Evolutionary conservation across 768 basidiomycete species (phyloP).

Genomic region (Leccinellum rugosiceps): DNA sequence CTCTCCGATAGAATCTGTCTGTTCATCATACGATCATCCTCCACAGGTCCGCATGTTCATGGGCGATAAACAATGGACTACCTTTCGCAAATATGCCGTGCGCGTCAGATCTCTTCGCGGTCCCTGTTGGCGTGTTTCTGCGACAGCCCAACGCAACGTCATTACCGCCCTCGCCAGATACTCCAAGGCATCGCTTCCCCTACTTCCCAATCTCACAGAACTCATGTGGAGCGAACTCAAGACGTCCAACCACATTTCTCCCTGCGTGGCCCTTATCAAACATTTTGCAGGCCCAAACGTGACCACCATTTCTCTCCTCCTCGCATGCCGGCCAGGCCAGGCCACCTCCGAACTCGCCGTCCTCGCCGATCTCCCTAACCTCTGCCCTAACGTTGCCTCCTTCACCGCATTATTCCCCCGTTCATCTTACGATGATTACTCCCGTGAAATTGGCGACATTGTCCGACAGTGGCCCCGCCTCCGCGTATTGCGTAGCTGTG

Average conservation of each 20-base stretch:
- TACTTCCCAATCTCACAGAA: conserved; percentile 26
- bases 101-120: conserved; percentile 24
- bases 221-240: conserved; percentile 26
- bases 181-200: conserved; percentile 11
- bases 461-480: conserved; percentile 20
- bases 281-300: conserved; percentile 23
- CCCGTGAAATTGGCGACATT: conserved; percentile 23
- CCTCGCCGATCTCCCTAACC: conserved; percentile 16
- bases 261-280: conserved; percentile 23
- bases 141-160: conserved; percentile 15
- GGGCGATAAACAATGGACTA: conserved; percentile 27
- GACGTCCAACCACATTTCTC: conserved; percentile 21
- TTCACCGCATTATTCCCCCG: conserved; percentile 27
- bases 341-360: conserved; percentile 19
- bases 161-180: conserved; percentile 15
- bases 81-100: conserved; percentile 23
- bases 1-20: not conserved
- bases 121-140: conserved; percentile 19
- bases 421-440: conserved; percentile 27
- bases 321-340: conserved; percentile 26
- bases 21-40: not conserved
- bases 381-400: conserved; percentile 26
- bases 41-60: conserved; percentile 23
- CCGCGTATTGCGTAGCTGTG: conserved; percentile 15
- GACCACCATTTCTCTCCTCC: conserved; percentile 18